Percentiles rank a stretch among this genome's conserved stretches.
Evolutionary conservation across 2,329 filamentous ascomycete species (phyloP).

Genomic region (Cladosporium oxysporum): DNA sequence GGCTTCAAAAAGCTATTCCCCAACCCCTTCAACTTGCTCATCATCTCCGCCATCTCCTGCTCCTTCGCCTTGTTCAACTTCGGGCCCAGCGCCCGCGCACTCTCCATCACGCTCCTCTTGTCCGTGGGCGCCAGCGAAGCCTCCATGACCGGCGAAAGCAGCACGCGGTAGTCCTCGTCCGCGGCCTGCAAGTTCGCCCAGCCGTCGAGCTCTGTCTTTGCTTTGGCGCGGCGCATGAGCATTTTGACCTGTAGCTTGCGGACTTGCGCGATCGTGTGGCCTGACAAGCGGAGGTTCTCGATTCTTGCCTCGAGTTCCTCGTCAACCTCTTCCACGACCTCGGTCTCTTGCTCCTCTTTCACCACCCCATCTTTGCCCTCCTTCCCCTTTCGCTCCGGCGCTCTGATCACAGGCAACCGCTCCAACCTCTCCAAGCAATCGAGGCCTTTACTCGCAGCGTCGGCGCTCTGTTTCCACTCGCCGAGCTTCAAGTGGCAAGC

Average conservation of each 20-base stretch:
- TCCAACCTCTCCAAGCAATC: conserved; percentile 69
- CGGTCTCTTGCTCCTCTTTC: conserved; percentile 33
- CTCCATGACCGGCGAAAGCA: conserved; percentile 53
- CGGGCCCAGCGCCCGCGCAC: conserved; percentile 66
- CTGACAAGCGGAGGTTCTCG: conserved; percentile 44
- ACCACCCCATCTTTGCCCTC: conserved; percentile 19
- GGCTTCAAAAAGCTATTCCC: conserved; percentile 91
- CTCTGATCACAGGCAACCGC: conserved; percentile 39
- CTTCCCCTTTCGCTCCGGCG: conserved; percentile 26
- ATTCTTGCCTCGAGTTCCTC: conserved; percentile 46
- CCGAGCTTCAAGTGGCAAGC: conserved; percentile 83
- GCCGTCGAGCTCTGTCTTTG: conserved; percentile 67
- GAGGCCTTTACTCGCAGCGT: conserved; percentile 70
- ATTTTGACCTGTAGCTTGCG: conserved; percentile 79
- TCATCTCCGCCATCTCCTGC: conserved; percentile 91
- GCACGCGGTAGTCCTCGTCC: conserved; percentile 73
- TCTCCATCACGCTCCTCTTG: conserved; percentile 64
- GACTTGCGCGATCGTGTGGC: conserved; percentile 62
- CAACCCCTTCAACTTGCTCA: conserved; percentile 90
- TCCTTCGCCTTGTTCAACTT: conserved; percentile 77
- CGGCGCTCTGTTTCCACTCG: conserved; percentile 81
- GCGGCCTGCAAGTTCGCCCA: conserved; percentile 82
- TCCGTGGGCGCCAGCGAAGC: conserved; percentile 66
- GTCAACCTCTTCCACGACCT: conserved; percentile 53
- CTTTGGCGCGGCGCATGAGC: conserved; percentile 75